phyloP scores from a whole-genome alignment of 2,329 filamentous ascomycete genomes.

The Cylindrodendrum hubeiense region DNA sequence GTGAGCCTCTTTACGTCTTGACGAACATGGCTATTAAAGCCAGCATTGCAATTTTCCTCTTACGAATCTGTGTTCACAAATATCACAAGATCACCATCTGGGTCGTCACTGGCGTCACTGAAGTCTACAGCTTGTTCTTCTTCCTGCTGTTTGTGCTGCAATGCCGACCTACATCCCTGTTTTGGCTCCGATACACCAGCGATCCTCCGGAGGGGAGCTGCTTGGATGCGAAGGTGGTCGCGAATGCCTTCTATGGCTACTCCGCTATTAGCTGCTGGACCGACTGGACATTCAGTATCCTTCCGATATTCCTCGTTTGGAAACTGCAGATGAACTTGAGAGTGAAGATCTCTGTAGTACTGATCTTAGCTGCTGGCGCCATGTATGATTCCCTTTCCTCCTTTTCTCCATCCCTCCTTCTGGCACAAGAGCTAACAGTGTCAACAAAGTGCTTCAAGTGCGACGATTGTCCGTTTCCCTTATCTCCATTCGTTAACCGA shows the following conservation, averaged over 20 bases:
- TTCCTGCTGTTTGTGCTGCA: constrained; percentile 56
- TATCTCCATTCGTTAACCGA: constrained; percentile 54
- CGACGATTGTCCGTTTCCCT: constrained; percentile 57
- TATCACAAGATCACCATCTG: constrained; percentile 50
- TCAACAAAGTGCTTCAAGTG: constrained; percentile 53
- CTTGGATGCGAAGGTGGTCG: constrained; percentile 40
- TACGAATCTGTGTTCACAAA: constrained; percentile 49
- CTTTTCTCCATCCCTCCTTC: neutral
- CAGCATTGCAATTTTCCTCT: constrained; percentile 54
- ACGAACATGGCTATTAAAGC: constrained; percentile 51
- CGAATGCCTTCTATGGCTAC: constrained; percentile 51
- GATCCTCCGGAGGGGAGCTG: constrained; percentile 49
- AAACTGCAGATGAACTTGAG: constrained; percentile 54
- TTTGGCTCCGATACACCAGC: constrained; percentile 50
- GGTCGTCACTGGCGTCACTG: constrained; percentile 43
- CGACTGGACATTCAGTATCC: constrained; percentile 55
- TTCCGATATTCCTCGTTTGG: constrained; percentile 57
- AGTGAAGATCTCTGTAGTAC: constrained; percentile 52
- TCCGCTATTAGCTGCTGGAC: constrained; percentile 53
- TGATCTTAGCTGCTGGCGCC: constrained; percentile 49
- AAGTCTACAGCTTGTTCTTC: constrained; percentile 51
- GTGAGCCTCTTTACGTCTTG: constrained; percentile 56
- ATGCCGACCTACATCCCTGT: constrained; percentile 53
- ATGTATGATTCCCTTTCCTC: constrained; percentile 47
- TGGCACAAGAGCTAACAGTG: neutral